phyloP scores from a whole-genome alignment of 2,329 filamentous ascomycete genomes.

The Beauveria brongniartii region DNA sequence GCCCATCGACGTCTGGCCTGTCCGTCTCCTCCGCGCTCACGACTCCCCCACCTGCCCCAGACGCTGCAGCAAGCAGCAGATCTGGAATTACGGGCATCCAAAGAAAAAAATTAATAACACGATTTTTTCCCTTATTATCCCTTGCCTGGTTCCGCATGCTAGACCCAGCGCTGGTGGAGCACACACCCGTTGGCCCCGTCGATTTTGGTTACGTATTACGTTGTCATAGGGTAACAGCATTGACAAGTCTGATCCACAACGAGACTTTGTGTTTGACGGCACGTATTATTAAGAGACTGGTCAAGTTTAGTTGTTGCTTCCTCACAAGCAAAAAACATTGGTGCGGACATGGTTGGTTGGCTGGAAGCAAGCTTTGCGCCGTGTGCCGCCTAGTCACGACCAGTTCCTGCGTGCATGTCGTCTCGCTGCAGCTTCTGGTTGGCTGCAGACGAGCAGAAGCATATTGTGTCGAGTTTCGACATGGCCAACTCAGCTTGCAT shows the following conservation, averaged over 20 bases:
- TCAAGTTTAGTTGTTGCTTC: too few relatives aligned
- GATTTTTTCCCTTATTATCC: background rate
- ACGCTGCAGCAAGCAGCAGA: background rate
- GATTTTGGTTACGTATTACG: constrained; percentile 18
- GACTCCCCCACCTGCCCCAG: background rate
- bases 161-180: constrained; percentile 4
- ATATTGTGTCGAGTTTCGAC: background rate
- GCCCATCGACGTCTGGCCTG: background rate
- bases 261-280: background rate
- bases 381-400: background rate
- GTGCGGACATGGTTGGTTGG: background rate
- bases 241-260: constrained; percentile 3
- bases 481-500: background rate
- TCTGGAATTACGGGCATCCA: background rate
- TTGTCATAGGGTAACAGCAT: constrained; percentile 23
- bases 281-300: too few relatives aligned
- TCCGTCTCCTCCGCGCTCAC: background rate
- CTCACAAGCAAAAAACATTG: too few relatives aligned
- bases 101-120: background rate
- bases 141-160: background rate
- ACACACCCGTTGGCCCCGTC: constrained; percentile 6
- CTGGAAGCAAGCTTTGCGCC: background rate
- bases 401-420: constrained; percentile 1
- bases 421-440: background rate
- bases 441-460: background rate